A percentile compares a stretch with the other conserved stretches of the same genome.
Evolutionary conservation across 2,329 filamentous ascomycete genomes (phyloP).

Genomic region (Aureobasidium sp.): DNA sequence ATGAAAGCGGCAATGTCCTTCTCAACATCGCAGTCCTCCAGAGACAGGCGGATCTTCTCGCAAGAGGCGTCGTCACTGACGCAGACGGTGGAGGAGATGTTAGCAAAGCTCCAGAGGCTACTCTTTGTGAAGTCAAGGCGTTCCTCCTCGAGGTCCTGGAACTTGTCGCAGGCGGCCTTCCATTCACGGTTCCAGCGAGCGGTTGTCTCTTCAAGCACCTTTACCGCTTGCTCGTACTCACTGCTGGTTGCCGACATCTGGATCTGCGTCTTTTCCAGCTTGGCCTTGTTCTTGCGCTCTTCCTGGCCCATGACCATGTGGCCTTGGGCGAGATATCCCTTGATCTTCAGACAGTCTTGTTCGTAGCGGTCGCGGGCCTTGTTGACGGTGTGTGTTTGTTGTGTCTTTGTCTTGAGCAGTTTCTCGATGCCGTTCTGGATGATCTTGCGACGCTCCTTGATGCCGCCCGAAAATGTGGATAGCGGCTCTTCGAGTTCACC

Average conservation of each 20-base stretch:
- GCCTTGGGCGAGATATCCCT: slow-evolving; percentile 93
- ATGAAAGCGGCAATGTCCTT: slow-evolving; percentile 90
- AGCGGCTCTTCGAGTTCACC: slow-evolving; percentile 90
- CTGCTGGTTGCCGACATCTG: slow-evolving; percentile 83
- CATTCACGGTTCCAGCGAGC: slow-evolving; percentile 95
- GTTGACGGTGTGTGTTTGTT: slow-evolving; percentile 84
- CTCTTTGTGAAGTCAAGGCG: slow-evolving; percentile 94
- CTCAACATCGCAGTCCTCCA: slow-evolving; percentile 94
- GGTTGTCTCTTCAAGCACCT: slow-evolving; percentile 89
- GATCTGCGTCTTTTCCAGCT: slow-evolving; percentile 96
- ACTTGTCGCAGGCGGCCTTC: slow-evolving; percentile 96
- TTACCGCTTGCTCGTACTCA: slow-evolving; percentile 90
- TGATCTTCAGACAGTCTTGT: slow-evolving; percentile 96
- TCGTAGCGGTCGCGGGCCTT: slow-evolving; percentile 95
- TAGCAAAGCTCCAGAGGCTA: slow-evolving; percentile 96
- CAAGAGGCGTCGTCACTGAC: slow-evolving; percentile 95
- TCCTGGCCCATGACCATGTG: slow-evolving; percentile 99
- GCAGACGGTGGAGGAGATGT: slow-evolving; percentile 93
- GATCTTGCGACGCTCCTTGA: slow-evolving; percentile 96
- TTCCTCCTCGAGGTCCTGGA: slow-evolving; percentile 97
- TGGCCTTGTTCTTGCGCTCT: slow-evolving; percentile 97
- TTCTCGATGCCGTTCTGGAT: slow-evolving; percentile 92
- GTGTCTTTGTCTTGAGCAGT: slow-evolving; percentile 81
- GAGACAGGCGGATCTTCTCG: slow-evolving; percentile 85
- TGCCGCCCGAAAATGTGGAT: slow-evolving; percentile 80